Conservation (phyloP, 2,329 filamentous ascomycete species). For the Thielaviopsis cerberus region DNA sequence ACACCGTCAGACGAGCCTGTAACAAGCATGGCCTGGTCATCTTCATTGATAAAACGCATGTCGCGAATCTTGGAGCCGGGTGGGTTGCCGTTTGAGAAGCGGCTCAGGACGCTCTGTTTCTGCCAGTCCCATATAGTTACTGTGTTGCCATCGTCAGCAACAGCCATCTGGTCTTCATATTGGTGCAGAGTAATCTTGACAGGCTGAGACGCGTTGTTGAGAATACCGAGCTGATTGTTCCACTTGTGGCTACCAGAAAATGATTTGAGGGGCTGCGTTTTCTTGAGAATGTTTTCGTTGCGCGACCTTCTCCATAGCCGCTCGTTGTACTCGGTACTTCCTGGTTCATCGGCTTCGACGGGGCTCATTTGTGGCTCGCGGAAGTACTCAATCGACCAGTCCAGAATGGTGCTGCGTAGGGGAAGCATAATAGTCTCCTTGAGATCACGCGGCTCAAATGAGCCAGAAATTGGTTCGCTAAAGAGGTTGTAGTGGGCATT, state of each 20-base stretch:
- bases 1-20: slow-evolving; percentile 91
- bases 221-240: slow-evolving; percentile 64
- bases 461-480: slow-evolving; percentile 60
- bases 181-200: slow-evolving; percentile 92
- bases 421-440: slow-evolving; percentile 47
- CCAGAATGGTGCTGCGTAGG: slow-evolving; percentile 64
- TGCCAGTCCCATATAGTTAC: slow-evolving; percentile 91
- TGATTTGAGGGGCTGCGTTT: slow-evolving; percentile 85
- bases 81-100: slow-evolving; percentile 90
- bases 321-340: slow-evolving; percentile 89
- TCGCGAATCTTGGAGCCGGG: slow-evolving; percentile 82
- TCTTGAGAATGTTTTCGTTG: slow-evolving; percentile 79
- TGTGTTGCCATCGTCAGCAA: slow-evolving; percentile 82
- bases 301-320: slow-evolving; percentile 80
- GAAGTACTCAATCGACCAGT: slow-evolving; percentile 97
- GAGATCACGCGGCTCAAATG: slow-evolving; percentile 46
- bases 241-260: slow-evolving; percentile 71
- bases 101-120: slow-evolving; percentile 51
- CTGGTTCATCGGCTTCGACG: slow-evolving; percentile 86
- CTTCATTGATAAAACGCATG: slow-evolving; percentile 93
- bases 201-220: slow-evolving; percentile 79
- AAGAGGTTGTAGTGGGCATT: slow-evolving; percentile 58
- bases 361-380: slow-evolving; percentile 96
- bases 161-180: slow-evolving; percentile 87
- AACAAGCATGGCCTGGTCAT: slow-evolving; percentile 86